Base-by-base conservation (phyloP, 129 eudicot species). In the Saussurea involucrata region DNA sequence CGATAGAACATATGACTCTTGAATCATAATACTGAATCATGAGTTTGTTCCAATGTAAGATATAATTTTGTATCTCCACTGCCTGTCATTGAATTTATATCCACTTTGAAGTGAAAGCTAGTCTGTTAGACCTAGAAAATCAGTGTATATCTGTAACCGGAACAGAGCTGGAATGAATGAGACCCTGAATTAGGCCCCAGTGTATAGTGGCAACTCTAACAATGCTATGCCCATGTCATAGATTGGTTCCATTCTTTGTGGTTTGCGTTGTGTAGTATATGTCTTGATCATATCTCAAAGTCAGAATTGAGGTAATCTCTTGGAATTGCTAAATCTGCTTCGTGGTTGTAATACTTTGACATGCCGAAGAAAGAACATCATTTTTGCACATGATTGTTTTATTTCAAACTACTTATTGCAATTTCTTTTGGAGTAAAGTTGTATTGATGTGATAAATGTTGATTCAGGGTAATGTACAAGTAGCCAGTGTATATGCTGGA, bases 401-500 rank as follows among this genome's bases (percentile, higher is more conserved):
- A 8, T 17, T n/a, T 68, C n/a, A 7, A 61, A 74, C 13, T 33
- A 22, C 60, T 11, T 61, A 28, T 34, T 11, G 55, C 53, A 27
- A 36, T 18, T 69, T 69, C 76, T 34, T 17, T 6, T 15, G 61
- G 40, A 15, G 27, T 69, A 69, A 29, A 72, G 58, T 31, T 72
- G 73, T 65, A 27, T 57, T 68, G 75, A 81, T 74, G 32, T 66
- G 75, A 69, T 72, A 49, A 55, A 66, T 57, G 32, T 66, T 79
- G 71, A 78, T 73, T 74, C 94, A 95, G 99, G 97, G 92, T 36
- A 86, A 95, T 68, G 66, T 88, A 77, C 94, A 86, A 77, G 95
- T 92, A 74, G 93, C 99, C 28, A 86, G 95, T 85, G 91, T 95
- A 78, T 95, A 95, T 84, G 99, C 95, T 80, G 96, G 97, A 32